Conservation (phyloP, 1,284 basidiomycete species). For the Vanrija pseudolonga region DNA sequence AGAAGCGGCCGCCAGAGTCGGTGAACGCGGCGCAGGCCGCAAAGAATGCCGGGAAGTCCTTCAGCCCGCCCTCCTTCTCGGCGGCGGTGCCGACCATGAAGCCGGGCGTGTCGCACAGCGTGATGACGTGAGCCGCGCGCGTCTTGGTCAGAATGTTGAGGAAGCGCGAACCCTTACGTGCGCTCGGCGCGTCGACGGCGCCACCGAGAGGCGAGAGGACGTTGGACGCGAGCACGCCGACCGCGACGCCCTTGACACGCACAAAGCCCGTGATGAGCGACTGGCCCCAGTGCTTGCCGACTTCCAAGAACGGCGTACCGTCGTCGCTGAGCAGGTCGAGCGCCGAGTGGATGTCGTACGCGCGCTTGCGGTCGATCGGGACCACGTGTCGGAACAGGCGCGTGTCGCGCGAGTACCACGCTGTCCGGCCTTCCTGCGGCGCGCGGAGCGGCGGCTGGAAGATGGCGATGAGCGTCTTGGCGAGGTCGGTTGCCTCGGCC, state of each 20-base stretch:
- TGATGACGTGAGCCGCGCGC: slow-evolving; percentile 9
- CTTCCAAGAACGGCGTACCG: slow-evolving; percentile 17
- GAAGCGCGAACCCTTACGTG: slow-evolving; percentile 17
- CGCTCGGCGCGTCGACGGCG: slow-evolving; percentile 11
- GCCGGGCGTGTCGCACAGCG: slow-evolving; percentile 19
- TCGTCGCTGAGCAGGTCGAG: slow-evolving; percentile 16
- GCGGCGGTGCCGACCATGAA: slow-evolving; percentile 20
- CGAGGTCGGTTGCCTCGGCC: slow-evolving; percentile 12
- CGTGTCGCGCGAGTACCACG: slow-evolving; percentile 6
- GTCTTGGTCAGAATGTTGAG: slow-evolving; percentile 17
- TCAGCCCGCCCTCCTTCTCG: slow-evolving; percentile 16
- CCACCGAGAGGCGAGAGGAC: slow-evolving; percentile 15
- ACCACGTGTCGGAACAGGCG: slow-evolving; percentile 18
- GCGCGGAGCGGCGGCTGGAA: slow-evolving; percentile 6
- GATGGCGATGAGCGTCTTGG: slow-evolving; percentile 15
- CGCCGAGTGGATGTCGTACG: slow-evolving; percentile 17
- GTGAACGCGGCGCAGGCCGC: slow-evolving; percentile 11
- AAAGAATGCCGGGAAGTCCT: slow-evolving; percentile 17
- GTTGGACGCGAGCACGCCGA: slow-evolving; percentile 15
- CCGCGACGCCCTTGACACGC: slow-evolving; percentile 13
- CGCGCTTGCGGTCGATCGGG: slow-evolving; percentile 16
- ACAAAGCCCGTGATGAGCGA: slow-evolving; percentile 18
- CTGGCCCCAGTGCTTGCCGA: slow-evolving; percentile 15
- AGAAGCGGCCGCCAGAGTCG: slow-evolving; percentile 14
- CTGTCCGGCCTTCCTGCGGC: neutral